Base-by-base conservation (phyloP, 306 rosid genomes). In the Leucaena leucocephala region DNA sequence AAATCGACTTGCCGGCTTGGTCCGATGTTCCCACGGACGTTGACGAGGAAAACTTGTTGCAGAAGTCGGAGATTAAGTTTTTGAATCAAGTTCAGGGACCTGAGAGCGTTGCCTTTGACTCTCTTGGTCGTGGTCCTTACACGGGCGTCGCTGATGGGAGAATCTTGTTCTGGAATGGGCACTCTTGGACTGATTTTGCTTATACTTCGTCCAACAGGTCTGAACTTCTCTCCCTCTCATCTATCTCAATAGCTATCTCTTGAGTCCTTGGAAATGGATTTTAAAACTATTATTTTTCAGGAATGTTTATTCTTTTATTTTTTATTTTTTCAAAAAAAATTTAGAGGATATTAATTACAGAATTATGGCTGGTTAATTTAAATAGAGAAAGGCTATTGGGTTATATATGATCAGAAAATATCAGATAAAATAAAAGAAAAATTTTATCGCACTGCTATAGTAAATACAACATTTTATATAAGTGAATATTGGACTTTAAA, bases 141-240 rank as follows among this genome's bases (percentile, higher is more conserved):
- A 85, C 96, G 5, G 98, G 98, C 27, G 90, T 95, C 36, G 98
- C 98, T 48, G 98, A 95, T 83, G 98, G 98, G 14, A 81, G 91
- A 61, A 68, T 95, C 7, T 14, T 95, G 46, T 85, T 92, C 85
- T 92, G 96, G 97, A 82, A 91, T 58, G 96, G 93, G 13, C 69
- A 89, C 3, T 76, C 91, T 11, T 95, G 98, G 98, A 3, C 82
- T 77, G 87, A 90, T 63, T 95, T 95, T 72, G 98, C 98, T 67
- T 78, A 81, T 58, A 95, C 98, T 40, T 95, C 98, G 2, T 75
- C 96, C 27, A 85, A 92, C 71, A 92, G 98, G 98, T 92, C 50
- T 45, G 58, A 9, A 10, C 78, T 71, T 42, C 59, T 59, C 34
- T 72, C 35, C 72, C 22, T 45, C 43, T 42, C 5, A 58, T 58